phyloP scores from a whole-genome alignment of 352 stramenopile genomes.

The Hyaloperonospora brassicae region DNA sequence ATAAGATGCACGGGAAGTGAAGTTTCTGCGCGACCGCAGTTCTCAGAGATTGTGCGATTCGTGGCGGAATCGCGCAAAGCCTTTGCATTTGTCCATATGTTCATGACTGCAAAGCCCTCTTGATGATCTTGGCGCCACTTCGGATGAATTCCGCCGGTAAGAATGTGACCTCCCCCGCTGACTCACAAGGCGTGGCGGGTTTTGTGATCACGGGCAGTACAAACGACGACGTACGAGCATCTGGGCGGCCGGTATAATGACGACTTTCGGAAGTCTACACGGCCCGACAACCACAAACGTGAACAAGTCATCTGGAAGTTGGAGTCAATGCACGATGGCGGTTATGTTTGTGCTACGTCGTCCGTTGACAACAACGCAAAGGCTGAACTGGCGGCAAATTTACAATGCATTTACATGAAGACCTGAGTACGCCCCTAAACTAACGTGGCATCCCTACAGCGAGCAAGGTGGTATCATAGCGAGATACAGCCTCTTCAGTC shows the following conservation, averaged over 20 bases:
- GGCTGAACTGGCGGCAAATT: too few species aligned
- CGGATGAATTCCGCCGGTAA: constrained; percentile 6
- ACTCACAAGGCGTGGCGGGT: too few species aligned
- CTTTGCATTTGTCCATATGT: neutral
- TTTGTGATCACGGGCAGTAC: too few species aligned
- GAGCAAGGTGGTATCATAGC: constrained; percentile 9
- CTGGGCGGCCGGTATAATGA: too few species aligned
- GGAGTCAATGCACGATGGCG: too few species aligned
- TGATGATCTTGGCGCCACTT: constrained; percentile 4
- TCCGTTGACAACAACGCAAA: neutral
- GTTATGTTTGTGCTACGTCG: neutral
- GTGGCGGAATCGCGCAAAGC: too few species aligned
- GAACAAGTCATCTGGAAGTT: too few species aligned
- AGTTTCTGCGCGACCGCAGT: too few species aligned
- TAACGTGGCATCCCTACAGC: constrained; percentile 16
- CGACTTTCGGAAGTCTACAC: too few species aligned
- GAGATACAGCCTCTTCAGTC: constrained; percentile 10
- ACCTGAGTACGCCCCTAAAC: constrained; percentile 8
- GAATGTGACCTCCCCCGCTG: constrained; percentile 5
- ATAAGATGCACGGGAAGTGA: constrained; percentile 6
- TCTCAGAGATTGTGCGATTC: too few species aligned
- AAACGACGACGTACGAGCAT: too few species aligned
- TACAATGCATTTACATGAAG: constrained; percentile 14
- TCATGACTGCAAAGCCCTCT: constrained; percentile 9
- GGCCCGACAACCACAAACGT: too few species aligned